phyloP scores from a whole-genome alignment of 148 eudicot species.

The Amaranthus hypochondriacus region DNA sequence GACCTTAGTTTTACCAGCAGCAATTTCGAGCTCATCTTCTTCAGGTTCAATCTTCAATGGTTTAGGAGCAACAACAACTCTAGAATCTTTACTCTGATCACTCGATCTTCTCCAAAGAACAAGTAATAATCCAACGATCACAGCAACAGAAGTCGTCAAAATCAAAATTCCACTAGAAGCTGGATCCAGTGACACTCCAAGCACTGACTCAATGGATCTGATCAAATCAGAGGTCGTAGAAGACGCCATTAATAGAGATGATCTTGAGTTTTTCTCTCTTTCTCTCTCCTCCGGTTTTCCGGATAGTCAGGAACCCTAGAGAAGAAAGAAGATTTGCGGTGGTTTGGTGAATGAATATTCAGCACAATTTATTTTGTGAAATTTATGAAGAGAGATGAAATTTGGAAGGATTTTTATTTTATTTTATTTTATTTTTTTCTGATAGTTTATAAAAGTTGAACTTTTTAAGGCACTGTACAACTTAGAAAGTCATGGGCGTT shows the following conservation, averaged over 20 bases:
- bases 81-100: constrained; percentile 34
- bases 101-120: constrained; percentile 51
- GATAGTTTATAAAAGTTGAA: too few relatives aligned
- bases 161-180: constrained; percentile 22
- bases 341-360: too few relatives aligned
- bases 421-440: too few relatives aligned
- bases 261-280: too few relatives aligned
- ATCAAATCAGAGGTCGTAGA: constrained; percentile 33
- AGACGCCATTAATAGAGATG: constrained; percentile 27
- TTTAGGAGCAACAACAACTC: constrained; percentile 39
- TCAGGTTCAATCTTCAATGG: constrained; percentile 30
- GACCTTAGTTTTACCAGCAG: constrained; percentile 53
- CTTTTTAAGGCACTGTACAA: too few relatives aligned
- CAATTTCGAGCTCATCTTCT: constrained; percentile 52
- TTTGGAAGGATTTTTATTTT: too few relatives aligned
- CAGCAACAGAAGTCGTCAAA: constrained; percentile 55
- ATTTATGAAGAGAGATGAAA: too few relatives aligned
- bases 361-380: too few relatives aligned
- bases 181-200: constrained; percentile 37
- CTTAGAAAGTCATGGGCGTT: too few relatives aligned
- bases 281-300: constrained; percentile 11
- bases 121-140: constrained; percentile 46
- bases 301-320: constrained; percentile 14
- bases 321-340: background rate
- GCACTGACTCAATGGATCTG: constrained; percentile 38